Evolutionary conservation across 164 flowering plant species (phyloP).

Genomic region (Stephania japonica): DNA sequence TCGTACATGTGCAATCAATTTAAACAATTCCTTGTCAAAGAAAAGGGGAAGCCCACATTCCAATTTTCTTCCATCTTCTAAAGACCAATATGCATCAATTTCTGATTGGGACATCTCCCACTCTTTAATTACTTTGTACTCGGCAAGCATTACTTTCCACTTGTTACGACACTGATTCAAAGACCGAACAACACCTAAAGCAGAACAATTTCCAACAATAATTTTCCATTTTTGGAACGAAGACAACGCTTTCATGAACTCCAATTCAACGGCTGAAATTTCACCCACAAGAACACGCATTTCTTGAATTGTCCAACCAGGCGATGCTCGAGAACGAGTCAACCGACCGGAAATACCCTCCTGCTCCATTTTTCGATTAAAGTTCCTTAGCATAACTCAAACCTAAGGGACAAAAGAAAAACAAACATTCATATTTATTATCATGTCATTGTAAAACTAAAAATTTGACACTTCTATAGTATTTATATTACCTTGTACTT

Average conservation of each 20-base stretch:
- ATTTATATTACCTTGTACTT: too few species aligned
- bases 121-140: conserved; percentile 36
- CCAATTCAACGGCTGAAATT: conserved; percentile 42
- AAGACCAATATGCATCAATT: conserved; percentile 33
- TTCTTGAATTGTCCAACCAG: conserved; percentile 43
- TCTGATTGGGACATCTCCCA: conserved; percentile 27
- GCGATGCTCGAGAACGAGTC: conserved; percentile 51
- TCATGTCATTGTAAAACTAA: too few species aligned
- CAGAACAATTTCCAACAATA: conserved; percentile 43
- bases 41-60: conserved; percentile 33
- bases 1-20: conserved; percentile 28
- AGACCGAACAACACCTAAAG: conserved; percentile 33
- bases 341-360: conserved; percentile 16
- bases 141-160: conserved; percentile 50
- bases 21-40: conserved; percentile 42
- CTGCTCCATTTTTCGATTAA: background rate
- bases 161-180: conserved; percentile 48
- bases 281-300: conserved; percentile 46
- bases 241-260: conserved; percentile 38
- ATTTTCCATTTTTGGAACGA: conserved; percentile 60
- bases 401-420: too few species aligned
- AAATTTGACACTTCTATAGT: too few species aligned
- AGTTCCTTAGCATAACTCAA: too few species aligned
- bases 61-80: conserved; percentile 31
- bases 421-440: too few species aligned